These are phyloP conservation scores for Wickerhamiella kazuoi DNA, from an alignment of 805 yeast species.

Conservation along the genomic window DNA sequence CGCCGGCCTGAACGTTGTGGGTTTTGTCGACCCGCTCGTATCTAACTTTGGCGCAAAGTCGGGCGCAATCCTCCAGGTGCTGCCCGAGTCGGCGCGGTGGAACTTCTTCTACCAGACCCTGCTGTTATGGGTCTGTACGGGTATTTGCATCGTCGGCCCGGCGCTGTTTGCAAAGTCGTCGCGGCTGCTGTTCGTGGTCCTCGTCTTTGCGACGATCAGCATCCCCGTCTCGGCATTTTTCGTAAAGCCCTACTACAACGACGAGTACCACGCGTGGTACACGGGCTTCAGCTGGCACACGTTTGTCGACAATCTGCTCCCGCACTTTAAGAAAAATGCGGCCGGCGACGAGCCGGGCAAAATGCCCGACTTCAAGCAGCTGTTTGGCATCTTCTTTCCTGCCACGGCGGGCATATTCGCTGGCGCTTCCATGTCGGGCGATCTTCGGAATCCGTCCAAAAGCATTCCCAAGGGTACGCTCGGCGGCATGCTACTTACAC, in stretches of 20 bases:
- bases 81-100: constrained; percentile 59
- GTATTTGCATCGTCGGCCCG: constrained; percentile 66
- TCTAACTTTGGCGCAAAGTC: constrained; percentile 49
- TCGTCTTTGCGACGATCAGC: constrained; percentile 56
- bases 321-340: constrained; percentile 73
- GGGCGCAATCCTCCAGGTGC: constrained; percentile 37
- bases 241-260: constrained; percentile 36
- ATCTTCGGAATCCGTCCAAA: constrained; percentile 63
- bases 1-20: constrained; percentile 79
- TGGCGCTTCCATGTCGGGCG: constrained; percentile 98
- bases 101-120: constrained; percentile 54
- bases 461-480: constrained; percentile 91
- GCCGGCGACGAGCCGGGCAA: constrained; percentile 59
- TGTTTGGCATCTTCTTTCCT: constrained; percentile 93
- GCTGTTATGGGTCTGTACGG: constrained; percentile 52
- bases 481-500: constrained; percentile 64
- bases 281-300: constrained; percentile 63
- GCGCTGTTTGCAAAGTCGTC: constrained; percentile 71
- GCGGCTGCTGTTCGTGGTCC: constrained; percentile 44
- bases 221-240: constrained; percentile 64
- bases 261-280: constrained; percentile 25
- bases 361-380: constrained; percentile 60
- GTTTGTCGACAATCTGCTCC: constrained; percentile 47
- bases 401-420: constrained; percentile 98
- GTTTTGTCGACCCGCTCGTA: constrained; percentile 79